Evolutionary conservation across 352 stramenopile species (phyloP).

Genomic region (Nannochloropsis limnetica): DNA sequence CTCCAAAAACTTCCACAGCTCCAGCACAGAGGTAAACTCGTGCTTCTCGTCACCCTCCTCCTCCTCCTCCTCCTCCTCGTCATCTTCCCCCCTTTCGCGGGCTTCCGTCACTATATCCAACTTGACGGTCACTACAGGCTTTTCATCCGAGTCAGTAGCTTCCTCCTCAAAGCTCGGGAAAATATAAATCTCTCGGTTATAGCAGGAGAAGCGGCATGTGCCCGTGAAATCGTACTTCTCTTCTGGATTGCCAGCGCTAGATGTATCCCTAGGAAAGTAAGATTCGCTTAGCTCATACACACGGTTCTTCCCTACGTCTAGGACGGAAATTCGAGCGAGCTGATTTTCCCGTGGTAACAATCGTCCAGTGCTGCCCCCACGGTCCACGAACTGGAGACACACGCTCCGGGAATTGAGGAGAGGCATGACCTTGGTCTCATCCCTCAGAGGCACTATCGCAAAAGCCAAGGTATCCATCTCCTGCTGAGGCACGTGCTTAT

Average conservation of each 20-base stretch:
- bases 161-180: not conserved
- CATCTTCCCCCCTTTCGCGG: not conserved
- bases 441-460: not conserved
- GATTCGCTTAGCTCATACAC: not conserved
- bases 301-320: not conserved
- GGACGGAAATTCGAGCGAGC: not conserved
- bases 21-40: not conserved
- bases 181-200: not conserved
- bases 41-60: not conserved
- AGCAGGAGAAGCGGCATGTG: not conserved
- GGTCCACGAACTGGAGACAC: not conserved
- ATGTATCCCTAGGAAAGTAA: not conserved
- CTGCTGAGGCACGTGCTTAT: not conserved
- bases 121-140: not conserved
- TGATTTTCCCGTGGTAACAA: not conserved
- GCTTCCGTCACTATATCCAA: not conserved
- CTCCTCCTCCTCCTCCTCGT: not conserved
- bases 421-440: not conserved
- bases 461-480: not conserved
- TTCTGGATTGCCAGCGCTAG: not conserved
- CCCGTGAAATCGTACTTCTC: not conserved
- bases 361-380: not conserved
- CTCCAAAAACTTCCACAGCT: not conserved
- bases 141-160: not conserved
- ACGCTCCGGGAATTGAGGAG: not conserved